phyloP scores from a whole-genome alignment of 345 rosid species.

The Arabidopsis suecica region DNA sequence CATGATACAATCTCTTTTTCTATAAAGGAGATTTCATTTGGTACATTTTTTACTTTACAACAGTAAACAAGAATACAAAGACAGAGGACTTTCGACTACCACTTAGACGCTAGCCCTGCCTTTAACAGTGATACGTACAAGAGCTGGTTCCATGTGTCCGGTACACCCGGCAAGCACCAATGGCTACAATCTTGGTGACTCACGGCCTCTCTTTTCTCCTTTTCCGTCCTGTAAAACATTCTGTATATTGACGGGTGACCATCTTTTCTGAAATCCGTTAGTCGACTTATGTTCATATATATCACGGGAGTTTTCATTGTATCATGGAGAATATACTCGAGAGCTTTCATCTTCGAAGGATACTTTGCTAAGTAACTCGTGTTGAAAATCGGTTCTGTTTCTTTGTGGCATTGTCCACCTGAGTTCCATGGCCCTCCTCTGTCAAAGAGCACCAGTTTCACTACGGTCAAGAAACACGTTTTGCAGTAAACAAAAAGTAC shows the following conservation, averaged over 20 bases:
- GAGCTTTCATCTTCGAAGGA: slow-evolving; percentile 84
- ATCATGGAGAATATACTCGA: slow-evolving; percentile 58
- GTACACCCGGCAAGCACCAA: slow-evolving; percentile 96
- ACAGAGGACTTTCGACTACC: slow-evolving; percentile 27
- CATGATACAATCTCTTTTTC: no score
- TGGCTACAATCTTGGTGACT: slow-evolving; percentile 88
- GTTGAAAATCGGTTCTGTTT: slow-evolving; percentile 72
- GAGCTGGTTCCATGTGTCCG: slow-evolving; percentile 88
- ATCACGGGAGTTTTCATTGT: slow-evolving; percentile 65
- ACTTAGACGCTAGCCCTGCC: slow-evolving; percentile 49
- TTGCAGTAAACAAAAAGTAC: background rate
- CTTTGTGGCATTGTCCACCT: slow-evolving; percentile 85
- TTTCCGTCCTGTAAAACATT: slow-evolving; percentile 54
- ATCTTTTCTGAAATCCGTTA: slow-evolving; percentile 84
- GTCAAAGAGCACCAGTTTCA: background rate
- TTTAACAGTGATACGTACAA: slow-evolving; percentile 74
- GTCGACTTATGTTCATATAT: slow-evolving; percentile 77
- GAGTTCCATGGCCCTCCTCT: slow-evolving; percentile 95
- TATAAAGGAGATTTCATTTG: no score
- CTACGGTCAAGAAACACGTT: slow-evolving; percentile 4
- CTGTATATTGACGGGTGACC: slow-evolving; percentile 85
- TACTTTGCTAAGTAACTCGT: slow-evolving; percentile 60
- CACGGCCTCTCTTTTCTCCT: slow-evolving; percentile 58
- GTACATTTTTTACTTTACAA: background rate
- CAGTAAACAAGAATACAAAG: background rate